Evolutionary conservation across 2,329 filamentous ascomycete species (phyloP).

Genomic region (Botryosphaeria dothidea): DNA sequence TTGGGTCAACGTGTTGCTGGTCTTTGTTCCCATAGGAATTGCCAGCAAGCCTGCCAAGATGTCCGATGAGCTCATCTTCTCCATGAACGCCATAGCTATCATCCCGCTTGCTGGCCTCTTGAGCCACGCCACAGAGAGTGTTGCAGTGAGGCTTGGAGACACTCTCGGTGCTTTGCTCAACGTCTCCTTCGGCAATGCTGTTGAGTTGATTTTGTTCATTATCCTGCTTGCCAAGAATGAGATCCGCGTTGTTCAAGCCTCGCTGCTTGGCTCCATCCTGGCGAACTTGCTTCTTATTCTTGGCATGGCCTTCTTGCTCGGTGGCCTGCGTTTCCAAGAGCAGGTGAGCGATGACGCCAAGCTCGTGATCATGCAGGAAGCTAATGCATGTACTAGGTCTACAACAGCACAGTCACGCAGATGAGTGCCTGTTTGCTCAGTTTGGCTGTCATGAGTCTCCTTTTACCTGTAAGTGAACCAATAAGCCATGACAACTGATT

Average conservation of each 20-base stretch:
- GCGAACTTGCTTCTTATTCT: constrained; percentile 86
- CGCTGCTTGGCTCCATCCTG: constrained; percentile 83
- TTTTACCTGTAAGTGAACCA: constrained; percentile 66
- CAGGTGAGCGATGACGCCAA: constrained; percentile 54
- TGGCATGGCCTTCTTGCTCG: constrained; percentile 87
- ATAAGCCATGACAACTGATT: no score
- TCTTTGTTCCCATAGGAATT: constrained; percentile 80
- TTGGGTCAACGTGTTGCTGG: constrained; percentile 74
- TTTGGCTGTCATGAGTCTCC: constrained; percentile 83
- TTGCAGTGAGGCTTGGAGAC: constrained; percentile 50
- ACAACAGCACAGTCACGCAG: constrained; percentile 93
- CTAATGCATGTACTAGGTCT: constrained; percentile 58
- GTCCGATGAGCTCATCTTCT: constrained; percentile 48
- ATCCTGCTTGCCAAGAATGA: constrained; percentile 59
- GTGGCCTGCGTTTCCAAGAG: constrained; percentile 83
- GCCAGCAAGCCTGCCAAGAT: constrained; percentile 53
- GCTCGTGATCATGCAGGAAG: constrained; percentile 22
- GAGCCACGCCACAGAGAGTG: constrained; percentile 51
- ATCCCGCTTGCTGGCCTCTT: constrained; percentile 53
- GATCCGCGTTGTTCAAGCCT: constrained; percentile 90
- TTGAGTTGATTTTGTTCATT: constrained; percentile 54
- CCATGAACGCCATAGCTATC: constrained; percentile 54
- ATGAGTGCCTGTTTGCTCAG: constrained; percentile 94
- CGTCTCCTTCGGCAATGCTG: constrained; percentile 55
- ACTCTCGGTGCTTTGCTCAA: constrained; percentile 53